Conservation (phyloP, 2,329 filamentous ascomycete genomes). For the Escovopsis weberi region DNA sequence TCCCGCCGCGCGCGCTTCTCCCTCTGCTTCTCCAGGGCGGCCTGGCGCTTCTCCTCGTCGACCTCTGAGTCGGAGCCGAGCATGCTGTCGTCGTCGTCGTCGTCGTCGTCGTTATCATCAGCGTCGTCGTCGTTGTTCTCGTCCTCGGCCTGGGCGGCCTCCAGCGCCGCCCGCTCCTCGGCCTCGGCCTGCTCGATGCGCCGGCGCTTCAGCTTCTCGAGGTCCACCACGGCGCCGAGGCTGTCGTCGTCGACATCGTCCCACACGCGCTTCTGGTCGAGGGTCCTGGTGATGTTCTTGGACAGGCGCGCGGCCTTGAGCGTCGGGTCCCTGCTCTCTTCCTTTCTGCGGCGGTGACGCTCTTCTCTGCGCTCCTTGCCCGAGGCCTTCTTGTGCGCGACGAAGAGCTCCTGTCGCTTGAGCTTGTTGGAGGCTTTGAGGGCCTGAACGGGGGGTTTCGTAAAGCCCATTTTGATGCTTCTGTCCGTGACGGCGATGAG, state of each 20-base stretch:
- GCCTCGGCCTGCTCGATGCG: conserved; percentile 40
- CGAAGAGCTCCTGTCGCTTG: conserved; percentile 60
- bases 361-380: conserved; percentile 63
- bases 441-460: conserved; percentile 21
- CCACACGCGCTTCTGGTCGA: conserved; percentile 84
- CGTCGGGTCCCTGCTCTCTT: conserved; percentile 71
- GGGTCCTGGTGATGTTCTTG: conserved; percentile 64
- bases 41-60: conserved; percentile 33
- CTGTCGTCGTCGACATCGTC: conserved; percentile 57
- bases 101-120: conserved; percentile 69
- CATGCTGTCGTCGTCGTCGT: conserved; percentile 38
- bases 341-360: conserved; percentile 65
- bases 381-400: conserved; percentile 64
- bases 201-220: conserved; percentile 43
- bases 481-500: background rate
- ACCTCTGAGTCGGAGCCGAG: conserved; percentile 25
- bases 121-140: conserved; percentile 43
- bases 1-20: conserved; percentile 31
- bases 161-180: conserved; percentile 31
- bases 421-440: conserved; percentile 58
- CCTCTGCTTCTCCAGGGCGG: conserved; percentile 26
- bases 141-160: conserved; percentile 29
- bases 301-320: conserved; percentile 59
- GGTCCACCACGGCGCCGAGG: conserved; percentile 39
- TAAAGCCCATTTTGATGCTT: conserved; percentile 22